Percentiles rank a stretch among this genome's conserved stretches.
These are phyloP conservation scores for Begonia masoniana DNA, from an alignment of 306 rosid species.

Conservation along the genomic window DNA sequence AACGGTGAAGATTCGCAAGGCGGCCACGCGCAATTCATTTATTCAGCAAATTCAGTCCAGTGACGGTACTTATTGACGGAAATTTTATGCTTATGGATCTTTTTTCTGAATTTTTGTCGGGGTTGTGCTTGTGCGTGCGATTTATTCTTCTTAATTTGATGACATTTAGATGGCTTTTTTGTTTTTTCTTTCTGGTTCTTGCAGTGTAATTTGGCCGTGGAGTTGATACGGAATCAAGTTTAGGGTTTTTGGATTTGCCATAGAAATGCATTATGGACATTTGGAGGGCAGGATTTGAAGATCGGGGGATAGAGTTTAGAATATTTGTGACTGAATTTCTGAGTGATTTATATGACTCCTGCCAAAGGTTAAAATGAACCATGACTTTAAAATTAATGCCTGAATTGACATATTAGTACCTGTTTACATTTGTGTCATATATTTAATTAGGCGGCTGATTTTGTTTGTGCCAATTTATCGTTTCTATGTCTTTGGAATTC, in stretches of 20 bases:
- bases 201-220: constrained; percentile 4
- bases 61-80: constrained; percentile 15
- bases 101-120: constrained; percentile 2
- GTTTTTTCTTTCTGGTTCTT: constrained; percentile 4
- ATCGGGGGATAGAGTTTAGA: constrained; percentile 25
- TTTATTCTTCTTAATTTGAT: constrained; percentile 10
- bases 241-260: constrained; percentile 30
- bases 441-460: constrained; percentile 3
- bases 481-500: background rate
- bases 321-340: constrained; percentile 27
- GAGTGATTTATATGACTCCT: constrained; percentile 11
- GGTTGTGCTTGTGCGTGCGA: constrained; percentile 10
- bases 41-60: constrained; percentile 10
- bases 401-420: background rate
- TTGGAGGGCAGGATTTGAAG: constrained; percentile 26
- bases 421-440: constrained; percentile 1
- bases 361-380: constrained; percentile 21
- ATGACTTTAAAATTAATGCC: too few species aligned
- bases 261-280: constrained; percentile 48
- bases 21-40: background rate
- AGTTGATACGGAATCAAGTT: constrained; percentile 20
- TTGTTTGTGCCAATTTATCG: background rate
- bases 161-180: constrained; percentile 4
- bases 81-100: background rate
- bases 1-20: constrained; percentile 5